phyloP scores from a whole-genome alignment of 306 rosid species.

The Pueraria montana region DNA sequence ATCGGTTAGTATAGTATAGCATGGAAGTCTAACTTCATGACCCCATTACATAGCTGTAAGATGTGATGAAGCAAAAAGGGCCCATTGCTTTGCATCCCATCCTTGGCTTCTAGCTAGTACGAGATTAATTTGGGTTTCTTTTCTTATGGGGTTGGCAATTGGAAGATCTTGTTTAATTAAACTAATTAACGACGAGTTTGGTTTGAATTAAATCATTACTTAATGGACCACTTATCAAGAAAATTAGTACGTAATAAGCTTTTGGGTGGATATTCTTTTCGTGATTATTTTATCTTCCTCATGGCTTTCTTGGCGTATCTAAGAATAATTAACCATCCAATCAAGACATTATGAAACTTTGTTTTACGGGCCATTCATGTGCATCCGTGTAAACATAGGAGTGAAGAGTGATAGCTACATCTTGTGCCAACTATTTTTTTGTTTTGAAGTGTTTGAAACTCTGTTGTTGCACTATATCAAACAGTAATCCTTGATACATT shows the following conservation, averaged over 20 bases:
- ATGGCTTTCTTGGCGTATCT: not conserved
- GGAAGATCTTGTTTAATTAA: conserved; percentile 5
- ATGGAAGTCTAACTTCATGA: conserved; percentile 52
- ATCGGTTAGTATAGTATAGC: not conserved
- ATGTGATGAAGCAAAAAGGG: conserved; percentile 58
- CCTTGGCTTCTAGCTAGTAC: conserved; percentile 49
- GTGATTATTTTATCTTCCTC: not conserved
- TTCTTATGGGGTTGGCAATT: conserved; percentile 55
- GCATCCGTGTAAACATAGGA: conserved; percentile 7
- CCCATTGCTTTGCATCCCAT: conserved; percentile 53
- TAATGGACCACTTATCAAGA: conserved; percentile 27
- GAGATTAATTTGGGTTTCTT: not conserved
- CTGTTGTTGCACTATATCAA: conserved; percentile 22
- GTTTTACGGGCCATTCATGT: conserved; percentile 27
- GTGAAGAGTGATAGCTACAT: not conserved
- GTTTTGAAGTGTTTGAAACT: not conserved
- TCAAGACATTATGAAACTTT: conserved; percentile 18
- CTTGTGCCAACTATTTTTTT: not conserved
- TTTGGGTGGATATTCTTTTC: conserved; percentile 32
- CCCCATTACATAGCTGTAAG: conserved; percentile 73
- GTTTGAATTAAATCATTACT: conserved; percentile 40
- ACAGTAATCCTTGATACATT: conserved; percentile 31
- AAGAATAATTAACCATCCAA: conserved; percentile 35
- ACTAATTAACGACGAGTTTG: conserved; percentile 1
- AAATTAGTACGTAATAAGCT: not conserved